Conservation (phyloP, 805 yeast species). For the Kodamaea kakaduensis region DNA sequence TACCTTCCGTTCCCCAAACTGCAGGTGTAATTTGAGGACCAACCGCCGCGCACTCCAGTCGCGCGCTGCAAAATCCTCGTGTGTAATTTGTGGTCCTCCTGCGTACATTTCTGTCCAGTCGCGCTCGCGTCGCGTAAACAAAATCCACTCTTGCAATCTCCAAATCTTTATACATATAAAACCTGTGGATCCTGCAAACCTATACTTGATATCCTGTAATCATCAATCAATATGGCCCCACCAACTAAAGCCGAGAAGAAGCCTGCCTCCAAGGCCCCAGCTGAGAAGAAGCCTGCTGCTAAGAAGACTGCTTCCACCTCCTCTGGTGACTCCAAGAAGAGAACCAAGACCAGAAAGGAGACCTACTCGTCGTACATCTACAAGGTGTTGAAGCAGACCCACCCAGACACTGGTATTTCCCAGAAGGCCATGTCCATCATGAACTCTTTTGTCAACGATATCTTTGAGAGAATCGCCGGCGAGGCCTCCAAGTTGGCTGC, state of each 20-base stretch:
- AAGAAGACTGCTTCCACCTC: slow-evolving; percentile 33
- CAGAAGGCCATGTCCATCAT: slow-evolving; percentile 38
- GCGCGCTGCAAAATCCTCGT: too few species aligned
- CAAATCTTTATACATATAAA: too few species aligned
- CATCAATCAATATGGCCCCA: slow-evolving; percentile 27
- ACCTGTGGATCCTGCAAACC: too few species aligned
- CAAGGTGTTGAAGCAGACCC: slow-evolving; percentile 38
- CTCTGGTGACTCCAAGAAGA: slow-evolving; percentile 29
- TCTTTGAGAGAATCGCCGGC: slow-evolving; percentile 34
- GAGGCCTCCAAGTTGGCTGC: slow-evolving; percentile 39
- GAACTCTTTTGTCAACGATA: slow-evolving; percentile 37
- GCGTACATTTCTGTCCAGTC: not conserved
- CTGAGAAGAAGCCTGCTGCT: slow-evolving; percentile 40
- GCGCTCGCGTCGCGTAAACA: not conserved
- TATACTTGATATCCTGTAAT: not conserved
- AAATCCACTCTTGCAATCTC: too few species aligned
- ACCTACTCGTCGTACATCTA: slow-evolving; percentile 36
- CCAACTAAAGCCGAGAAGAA: slow-evolving; percentile 34
- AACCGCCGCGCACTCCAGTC: not conserved
- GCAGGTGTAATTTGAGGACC: not conserved
- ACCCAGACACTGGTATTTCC: slow-evolving; percentile 38
- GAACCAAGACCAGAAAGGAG: slow-evolving; percentile 37
- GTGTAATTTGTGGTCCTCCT: too few species aligned
- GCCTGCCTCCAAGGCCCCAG: slow-evolving; percentile 39
- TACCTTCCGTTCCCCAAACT: too few species aligned